Conservation (phyloP, 306 rosid genomes). For the Gastrolobium villosum region DNA sequence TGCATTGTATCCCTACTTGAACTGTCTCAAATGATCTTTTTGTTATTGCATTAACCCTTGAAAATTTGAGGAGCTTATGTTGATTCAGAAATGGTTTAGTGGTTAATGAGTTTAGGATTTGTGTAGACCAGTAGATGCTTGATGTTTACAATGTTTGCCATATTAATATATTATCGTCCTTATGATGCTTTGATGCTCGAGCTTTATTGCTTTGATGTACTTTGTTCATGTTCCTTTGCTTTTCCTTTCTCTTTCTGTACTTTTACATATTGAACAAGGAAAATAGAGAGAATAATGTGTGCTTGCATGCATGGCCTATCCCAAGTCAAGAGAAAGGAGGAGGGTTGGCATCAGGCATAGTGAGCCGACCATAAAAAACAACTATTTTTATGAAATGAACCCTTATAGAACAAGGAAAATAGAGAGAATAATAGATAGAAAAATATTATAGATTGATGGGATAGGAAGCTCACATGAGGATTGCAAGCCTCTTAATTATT, state of each 20-base stretch:
- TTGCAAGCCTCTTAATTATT: constrained; percentile 91
- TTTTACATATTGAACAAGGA: constrained; percentile 7
- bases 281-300: neutral
- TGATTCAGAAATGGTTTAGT: constrained; percentile 14
- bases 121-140: constrained; percentile 4
- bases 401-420: too few species aligned
- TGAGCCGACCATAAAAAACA: too few species aligned
- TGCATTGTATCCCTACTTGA: constrained; percentile 2
- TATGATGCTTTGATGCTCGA: constrained; percentile 8
- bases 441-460: too few species aligned
- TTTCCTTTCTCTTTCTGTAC: constrained; percentile 6
- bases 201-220: constrained; percentile 13
- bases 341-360: too few species aligned
- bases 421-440: too few species aligned
- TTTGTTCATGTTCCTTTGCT: neutral
- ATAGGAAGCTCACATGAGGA: constrained; percentile 95
- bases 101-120: neutral
- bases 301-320: too few species aligned
- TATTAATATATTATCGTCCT: constrained; percentile 22
- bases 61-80: constrained; percentile 36
- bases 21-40: constrained; percentile 20
- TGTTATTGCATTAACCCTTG: constrained; percentile 24
- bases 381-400: too few species aligned
- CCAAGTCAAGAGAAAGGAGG: too few species aligned
- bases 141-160: neutral